Evolutionary conservation across 1,284 basidiomycete species (phyloP).

Genomic region (Psilocybe mexicana): DNA sequence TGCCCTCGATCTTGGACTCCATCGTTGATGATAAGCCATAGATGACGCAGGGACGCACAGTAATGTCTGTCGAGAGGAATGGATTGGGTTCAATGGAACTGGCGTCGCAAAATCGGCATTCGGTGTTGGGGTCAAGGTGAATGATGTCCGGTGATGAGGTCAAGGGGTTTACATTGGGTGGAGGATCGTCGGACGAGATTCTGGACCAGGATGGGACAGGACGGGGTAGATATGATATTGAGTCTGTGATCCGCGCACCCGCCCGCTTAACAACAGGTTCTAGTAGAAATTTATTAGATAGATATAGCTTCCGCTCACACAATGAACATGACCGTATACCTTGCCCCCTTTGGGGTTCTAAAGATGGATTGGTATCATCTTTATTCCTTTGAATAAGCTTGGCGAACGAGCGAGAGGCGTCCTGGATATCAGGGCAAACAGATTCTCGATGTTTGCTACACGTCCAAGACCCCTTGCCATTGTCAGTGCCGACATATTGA

Average conservation of each 20-base stretch:
- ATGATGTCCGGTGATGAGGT: too few species aligned
- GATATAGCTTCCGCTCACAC: background rate
- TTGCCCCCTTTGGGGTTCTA: background rate
- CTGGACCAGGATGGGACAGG: conserved; percentile 18
- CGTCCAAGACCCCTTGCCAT: conserved; percentile 14
- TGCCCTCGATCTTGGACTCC: background rate
- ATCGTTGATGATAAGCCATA: too few species aligned
- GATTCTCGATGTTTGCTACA: conserved; percentile 8
- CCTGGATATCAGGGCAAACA: conserved; percentile 10
- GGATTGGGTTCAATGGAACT: too few species aligned
- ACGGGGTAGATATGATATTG: conserved; percentile 12
- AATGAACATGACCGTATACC: too few species aligned
- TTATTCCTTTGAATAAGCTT: too few species aligned
- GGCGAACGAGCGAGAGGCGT: too few species aligned
- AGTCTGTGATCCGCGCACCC: background rate
- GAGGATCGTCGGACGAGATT: conserved; percentile 5
- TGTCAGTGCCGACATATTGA: conserved; percentile 12
- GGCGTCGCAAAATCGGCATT: too few species aligned
- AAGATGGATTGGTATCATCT: conserved; percentile 12
- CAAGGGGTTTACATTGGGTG: background rate
- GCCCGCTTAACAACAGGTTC: background rate
- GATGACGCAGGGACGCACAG: too few species aligned
- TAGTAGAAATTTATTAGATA: too few species aligned
- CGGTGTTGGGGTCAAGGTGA: too few species aligned
- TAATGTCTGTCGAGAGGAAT: too few species aligned